Conservation (phyloP, 306 rosid species). For the Hippophae rhamnoides region DNA sequence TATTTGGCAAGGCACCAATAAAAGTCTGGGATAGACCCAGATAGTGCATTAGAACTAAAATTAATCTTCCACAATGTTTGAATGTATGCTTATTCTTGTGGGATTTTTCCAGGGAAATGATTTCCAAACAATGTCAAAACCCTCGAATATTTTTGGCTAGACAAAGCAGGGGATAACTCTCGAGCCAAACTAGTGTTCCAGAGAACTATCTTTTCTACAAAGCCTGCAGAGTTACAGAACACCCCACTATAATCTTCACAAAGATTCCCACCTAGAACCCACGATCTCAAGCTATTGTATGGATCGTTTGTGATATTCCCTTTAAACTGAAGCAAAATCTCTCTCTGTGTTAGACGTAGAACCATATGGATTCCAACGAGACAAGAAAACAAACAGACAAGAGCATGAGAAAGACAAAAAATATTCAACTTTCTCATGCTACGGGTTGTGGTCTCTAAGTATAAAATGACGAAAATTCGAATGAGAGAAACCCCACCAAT, state of each 20-base stretch:
- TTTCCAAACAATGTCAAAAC: slow-evolving; percentile 78
- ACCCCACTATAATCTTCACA: slow-evolving; percentile 60
- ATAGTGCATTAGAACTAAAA: slow-evolving; percentile 71
- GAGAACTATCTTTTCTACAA: slow-evolving; percentile 72
- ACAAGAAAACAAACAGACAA: slow-evolving; percentile 39
- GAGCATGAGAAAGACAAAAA: slow-evolving; percentile 64
- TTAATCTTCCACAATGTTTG: slow-evolving; percentile 83
- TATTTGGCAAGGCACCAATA: slow-evolving; percentile 67
- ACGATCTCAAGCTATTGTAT: slow-evolving; percentile 38
- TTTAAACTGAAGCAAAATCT: slow-evolving; percentile 85
- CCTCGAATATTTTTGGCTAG: slow-evolving; percentile 70
- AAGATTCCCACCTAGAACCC: slow-evolving; percentile 60
- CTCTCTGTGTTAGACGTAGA: slow-evolving; percentile 43
- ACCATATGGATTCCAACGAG: slow-evolving; percentile 33
- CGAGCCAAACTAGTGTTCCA: slow-evolving; percentile 88
- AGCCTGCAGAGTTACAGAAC: slow-evolving; percentile 55
- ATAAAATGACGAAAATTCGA: slow-evolving; percentile 35
- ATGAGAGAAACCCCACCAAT: slow-evolving; percentile 48
- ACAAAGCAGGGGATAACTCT: slow-evolving; percentile 52
- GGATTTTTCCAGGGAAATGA: slow-evolving; percentile 59
- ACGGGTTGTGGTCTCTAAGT: slow-evolving; percentile 28
- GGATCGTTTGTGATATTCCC: slow-evolving; percentile 73
- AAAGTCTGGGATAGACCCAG: slow-evolving; percentile 82
- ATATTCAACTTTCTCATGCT: slow-evolving; percentile 67
- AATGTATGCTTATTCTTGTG: slow-evolving; percentile 51